phyloP scores from a whole-genome alignment of 2,329 filamentous ascomycete species.

The Cladosporium sp. region DNA sequence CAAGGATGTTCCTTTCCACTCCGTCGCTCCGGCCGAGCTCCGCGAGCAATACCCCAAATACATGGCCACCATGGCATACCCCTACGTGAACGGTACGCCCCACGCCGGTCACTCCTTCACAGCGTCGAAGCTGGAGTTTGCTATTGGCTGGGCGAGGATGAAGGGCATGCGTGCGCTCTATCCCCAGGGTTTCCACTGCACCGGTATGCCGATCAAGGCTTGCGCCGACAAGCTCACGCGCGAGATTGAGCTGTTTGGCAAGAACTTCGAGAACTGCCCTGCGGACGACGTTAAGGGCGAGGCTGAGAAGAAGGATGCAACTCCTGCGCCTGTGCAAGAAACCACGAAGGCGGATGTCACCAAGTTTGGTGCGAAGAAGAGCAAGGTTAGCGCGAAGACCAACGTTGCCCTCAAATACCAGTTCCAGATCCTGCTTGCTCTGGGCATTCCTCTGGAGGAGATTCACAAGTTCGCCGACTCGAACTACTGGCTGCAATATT shows the following conservation, averaged over 20 bases:
- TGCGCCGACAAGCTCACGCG: conserved; percentile 90
- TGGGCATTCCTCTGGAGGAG: conserved; percentile 80
- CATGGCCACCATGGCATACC: conserved; percentile 72
- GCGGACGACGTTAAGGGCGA: conserved; percentile 48
- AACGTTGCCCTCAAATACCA: conserved; percentile 92
- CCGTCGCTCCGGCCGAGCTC: conserved; percentile 66
- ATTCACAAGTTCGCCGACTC: conserved; percentile 91
- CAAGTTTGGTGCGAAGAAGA: conserved; percentile 89
- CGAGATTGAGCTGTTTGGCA: conserved; percentile 83
- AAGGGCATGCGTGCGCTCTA: conserved; percentile 81
- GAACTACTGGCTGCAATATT: conserved; percentile 86
- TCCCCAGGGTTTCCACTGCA: conserved; percentile 92
- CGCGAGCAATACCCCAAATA: conserved; percentile 83
- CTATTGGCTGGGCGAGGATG: conserved; percentile 79
- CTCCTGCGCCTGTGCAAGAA: conserved; percentile 57
- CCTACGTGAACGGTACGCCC: conserved; percentile 75
- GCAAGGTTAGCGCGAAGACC: conserved; percentile 78
- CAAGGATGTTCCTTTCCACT: conserved; percentile 67
- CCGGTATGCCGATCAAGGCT: conserved; percentile 96
- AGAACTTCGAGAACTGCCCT: conserved; percentile 73
- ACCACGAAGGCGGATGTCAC: conserved; percentile 71
- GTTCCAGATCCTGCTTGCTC: conserved; percentile 87
- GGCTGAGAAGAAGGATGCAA: conserved; percentile 33
- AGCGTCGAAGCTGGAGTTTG: conserved; percentile 88
- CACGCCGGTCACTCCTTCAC: conserved; percentile 93